Percentiles rank a stretch among this genome's conserved stretches.
These are phyloP conservation scores for Auxenochlorella pyrenoidosa DNA, from an alignment of 139 green algal species.

Conservation along the genomic window DNA sequence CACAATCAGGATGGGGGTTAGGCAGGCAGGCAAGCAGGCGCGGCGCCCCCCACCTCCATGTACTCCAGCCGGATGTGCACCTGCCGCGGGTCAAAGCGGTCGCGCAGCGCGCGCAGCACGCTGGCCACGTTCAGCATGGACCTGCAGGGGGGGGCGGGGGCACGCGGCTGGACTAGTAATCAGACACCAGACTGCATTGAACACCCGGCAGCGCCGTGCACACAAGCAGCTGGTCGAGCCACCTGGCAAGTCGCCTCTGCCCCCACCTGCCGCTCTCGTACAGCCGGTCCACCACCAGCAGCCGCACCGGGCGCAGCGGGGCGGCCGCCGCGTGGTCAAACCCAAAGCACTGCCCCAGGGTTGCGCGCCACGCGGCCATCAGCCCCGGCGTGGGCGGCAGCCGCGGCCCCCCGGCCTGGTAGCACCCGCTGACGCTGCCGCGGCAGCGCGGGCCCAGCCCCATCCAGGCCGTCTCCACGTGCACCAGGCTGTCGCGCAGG, in stretches of 20 bases:
- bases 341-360: not conserved
- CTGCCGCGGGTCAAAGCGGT: not conserved
- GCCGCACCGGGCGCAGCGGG: not conserved
- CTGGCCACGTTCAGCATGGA: not conserved
- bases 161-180: too few relatives aligned
- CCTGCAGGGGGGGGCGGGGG: not conserved
- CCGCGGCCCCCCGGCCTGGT: not conserved
- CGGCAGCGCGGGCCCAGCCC: slow-evolving; percentile 6
- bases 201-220: too few relatives aligned
- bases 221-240: too few relatives aligned
- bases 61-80: not conserved
- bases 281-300: slow-evolving; percentile 7
- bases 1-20: too few relatives aligned
- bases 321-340: not conserved
- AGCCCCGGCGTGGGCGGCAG: slow-evolving; percentile 7
- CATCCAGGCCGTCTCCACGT: not conserved
- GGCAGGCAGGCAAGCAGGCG: too few relatives aligned
- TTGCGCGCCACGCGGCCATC: not conserved
- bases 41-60: not conserved
- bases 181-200: too few relatives aligned
- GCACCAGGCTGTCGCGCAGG: not conserved
- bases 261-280: slow-evolving; percentile 12
- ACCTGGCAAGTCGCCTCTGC: too few relatives aligned
- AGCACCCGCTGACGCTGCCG: not conserved
- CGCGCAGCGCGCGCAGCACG: not conserved